Base-by-base conservation (phyloP, 345 rosid genomes). In the Aquilaria yunnanensis region DNA sequence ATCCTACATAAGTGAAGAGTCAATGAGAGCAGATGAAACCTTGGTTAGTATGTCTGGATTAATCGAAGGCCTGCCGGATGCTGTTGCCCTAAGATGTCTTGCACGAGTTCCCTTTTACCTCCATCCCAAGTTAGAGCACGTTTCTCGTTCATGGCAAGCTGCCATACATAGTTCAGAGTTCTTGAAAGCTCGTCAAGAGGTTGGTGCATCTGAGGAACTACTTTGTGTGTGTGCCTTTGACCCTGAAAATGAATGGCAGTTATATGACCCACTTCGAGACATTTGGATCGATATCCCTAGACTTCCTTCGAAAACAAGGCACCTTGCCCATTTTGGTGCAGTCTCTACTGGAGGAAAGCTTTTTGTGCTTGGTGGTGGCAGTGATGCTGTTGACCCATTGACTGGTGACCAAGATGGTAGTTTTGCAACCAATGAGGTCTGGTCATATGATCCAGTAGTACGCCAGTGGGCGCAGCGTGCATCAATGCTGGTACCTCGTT, bases 351-450 rank as follows among this genome's bases (percentile, higher is more conserved):
- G 66, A 33, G 88, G 99, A 11, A 86, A 77, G 61, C 79, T 94
- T 58, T 94, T 83, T 72, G 99, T 94, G 33, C 81, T 90, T 53
- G 99, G 99, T 43, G 99, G 99, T 32, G 94, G 94, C 23, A 94
- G 99, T 62, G 99, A 94, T 59, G 95, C 92, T 2, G 99, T 94
- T 5, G 96, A 90, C 70, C 96, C 90, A 0, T 65, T 74, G 57
- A 93, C 97, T 2, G 98, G 99, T 14, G 99, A 94, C 61, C 99
- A 94, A 59, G 85, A 88, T 53, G 99, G 99, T 37, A 90, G 89
- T 61, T 94, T 93, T 64, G 97, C 97, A 0, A 86, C 96, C 7
- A 82, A 83, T 59, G 95, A 94, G 74, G 97, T 94, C 47, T 94
- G 97, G 97, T 85, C 90, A 32, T 94, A 86, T 71, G 99, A 94